Conservation (phyloP, 306 rosid species). For the Cicer pinnatifidum region DNA sequence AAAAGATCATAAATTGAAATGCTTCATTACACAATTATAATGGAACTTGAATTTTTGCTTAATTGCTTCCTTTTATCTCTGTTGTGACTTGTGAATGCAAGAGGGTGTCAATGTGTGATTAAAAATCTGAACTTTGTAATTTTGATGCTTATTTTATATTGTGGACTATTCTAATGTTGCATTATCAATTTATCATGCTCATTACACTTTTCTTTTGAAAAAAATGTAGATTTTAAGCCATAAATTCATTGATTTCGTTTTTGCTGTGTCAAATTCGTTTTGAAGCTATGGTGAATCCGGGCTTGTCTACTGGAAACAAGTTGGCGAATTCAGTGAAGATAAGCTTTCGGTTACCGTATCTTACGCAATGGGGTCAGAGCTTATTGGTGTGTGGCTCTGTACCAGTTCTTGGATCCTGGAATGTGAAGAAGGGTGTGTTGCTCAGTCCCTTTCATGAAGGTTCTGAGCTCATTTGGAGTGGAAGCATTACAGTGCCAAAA, state of each 20-base stretch:
- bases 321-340: conserved; percentile 64
- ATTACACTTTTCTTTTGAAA: conserved; percentile 12
- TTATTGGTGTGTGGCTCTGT: conserved; percentile 87
- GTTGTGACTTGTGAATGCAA: background rate
- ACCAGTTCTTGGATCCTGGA: conserved; percentile 82
- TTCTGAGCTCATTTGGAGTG: conserved; percentile 77
- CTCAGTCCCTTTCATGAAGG: conserved; percentile 76
- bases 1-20: conserved; percentile 27
- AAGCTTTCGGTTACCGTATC: conserved; percentile 81
- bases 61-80: conserved; percentile 12
- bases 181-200: conserved; percentile 6
- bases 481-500: conserved; percentile 67
- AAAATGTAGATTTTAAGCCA: background rate
- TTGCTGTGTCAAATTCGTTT: conserved; percentile 48
- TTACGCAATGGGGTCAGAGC: conserved; percentile 90
- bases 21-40: background rate
- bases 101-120: conserved; percentile 2
- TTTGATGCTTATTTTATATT: conserved; percentile 25
- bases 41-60: conserved; percentile 26
- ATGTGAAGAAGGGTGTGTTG: conserved; percentile 80
- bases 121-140: background rate
- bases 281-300: conserved; percentile 65
- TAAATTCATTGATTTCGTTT: conserved; percentile 27
- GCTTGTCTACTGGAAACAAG: conserved; percentile 60
- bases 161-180: conserved; percentile 36